A percentile compares a stretch with the other conserved stretches of the same genome.
These are phyloP conservation scores for Starmerella geochares DNA, from an alignment of 805 yeast species.

Conservation along the genomic window DNA sequence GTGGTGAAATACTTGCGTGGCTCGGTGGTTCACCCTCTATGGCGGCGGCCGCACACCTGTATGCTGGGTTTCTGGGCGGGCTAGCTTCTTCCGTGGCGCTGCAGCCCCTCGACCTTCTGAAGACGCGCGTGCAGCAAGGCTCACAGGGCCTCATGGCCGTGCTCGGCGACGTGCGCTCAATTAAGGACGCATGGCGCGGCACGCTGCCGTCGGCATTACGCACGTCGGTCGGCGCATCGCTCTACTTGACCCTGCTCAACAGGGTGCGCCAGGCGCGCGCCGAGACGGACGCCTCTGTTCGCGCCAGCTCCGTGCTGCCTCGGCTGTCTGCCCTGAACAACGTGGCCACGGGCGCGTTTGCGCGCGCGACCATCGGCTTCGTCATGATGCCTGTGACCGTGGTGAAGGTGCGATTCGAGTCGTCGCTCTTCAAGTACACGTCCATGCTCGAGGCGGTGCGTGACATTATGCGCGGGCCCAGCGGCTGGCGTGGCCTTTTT, in stretches of 20 bases:
- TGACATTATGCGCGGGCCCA: conserved; percentile 45
- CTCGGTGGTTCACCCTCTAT: neutral
- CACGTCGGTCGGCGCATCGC: conserved; percentile 82
- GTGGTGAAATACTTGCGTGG: neutral
- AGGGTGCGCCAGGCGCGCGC: conserved; percentile 33
- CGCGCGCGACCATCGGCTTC: conserved; percentile 74
- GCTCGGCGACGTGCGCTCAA: conserved; percentile 16
- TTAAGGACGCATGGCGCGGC: conserved; percentile 62
- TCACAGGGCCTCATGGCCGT: conserved; percentile 23
- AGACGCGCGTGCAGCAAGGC: conserved; percentile 75
- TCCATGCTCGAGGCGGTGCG: conserved; percentile 52
- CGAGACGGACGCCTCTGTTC: neutral
- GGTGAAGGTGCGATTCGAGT: conserved; percentile 79
- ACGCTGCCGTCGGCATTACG: conserved; percentile 83
- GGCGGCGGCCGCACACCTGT: conserved; percentile 39
- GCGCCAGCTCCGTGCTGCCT: conserved; percentile 41
- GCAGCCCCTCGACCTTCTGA: conserved; percentile 82
- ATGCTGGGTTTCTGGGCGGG: conserved; percentile 81
- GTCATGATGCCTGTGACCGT: conserved; percentile 92
- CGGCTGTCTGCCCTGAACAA: conserved; percentile 61
- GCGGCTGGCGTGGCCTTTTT: conserved; percentile 58
- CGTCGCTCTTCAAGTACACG: conserved; percentile 59
- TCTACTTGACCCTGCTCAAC: conserved; percentile 62
- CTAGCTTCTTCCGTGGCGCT: conserved; percentile 64
- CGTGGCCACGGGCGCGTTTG: conserved; percentile 61